A percentile compares a stretch with the other conserved stretches of the same genome.
Evolutionary conservation across 108 stramenopile species (phyloP).

Genomic region (Cyclotella kingstonii): DNA sequence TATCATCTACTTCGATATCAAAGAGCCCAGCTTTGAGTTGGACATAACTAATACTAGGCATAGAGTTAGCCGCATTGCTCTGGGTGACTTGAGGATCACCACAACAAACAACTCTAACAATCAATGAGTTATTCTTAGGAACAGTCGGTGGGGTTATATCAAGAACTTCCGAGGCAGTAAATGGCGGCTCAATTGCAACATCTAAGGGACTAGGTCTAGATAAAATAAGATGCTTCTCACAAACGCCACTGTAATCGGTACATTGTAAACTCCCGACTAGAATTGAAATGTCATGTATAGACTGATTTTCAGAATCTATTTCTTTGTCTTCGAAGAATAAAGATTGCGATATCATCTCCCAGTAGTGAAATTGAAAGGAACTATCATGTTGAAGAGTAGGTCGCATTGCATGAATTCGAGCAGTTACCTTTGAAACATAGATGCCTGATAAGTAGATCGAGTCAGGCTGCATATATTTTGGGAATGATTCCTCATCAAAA

Average conservation of each 20-base stretch:
- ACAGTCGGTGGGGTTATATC: constrained; percentile 49
- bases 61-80: constrained; percentile 43
- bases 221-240: constrained; percentile 37
- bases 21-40: constrained; percentile 14
- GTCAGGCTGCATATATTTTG: constrained; percentile 76
- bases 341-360: constrained; percentile 49
- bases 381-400: constrained; percentile 23
- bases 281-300: constrained; percentile 51
- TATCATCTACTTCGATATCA: constrained; percentile 12
- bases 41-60: constrained; percentile 31
- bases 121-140: constrained; percentile 24
- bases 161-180: constrained; percentile 61
- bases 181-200: constrained; percentile 45
- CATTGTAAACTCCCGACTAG: constrained; percentile 48
- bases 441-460: constrained; percentile 59
- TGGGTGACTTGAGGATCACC: constrained; percentile 23
- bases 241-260: constrained; percentile 54
- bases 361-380: constrained; percentile 61
- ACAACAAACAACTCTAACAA: constrained; percentile 29
- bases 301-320: constrained; percentile 41
- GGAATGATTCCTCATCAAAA: constrained; percentile 38
- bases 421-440: constrained; percentile 43
- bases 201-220: neutral
- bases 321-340: constrained; percentile 55
- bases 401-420: constrained; percentile 66